These are phyloP conservation scores for Claviceps purpurea DNA, from an alignment of 2,329 filamentous ascomycete genomes.

Conservation along the genomic window DNA sequence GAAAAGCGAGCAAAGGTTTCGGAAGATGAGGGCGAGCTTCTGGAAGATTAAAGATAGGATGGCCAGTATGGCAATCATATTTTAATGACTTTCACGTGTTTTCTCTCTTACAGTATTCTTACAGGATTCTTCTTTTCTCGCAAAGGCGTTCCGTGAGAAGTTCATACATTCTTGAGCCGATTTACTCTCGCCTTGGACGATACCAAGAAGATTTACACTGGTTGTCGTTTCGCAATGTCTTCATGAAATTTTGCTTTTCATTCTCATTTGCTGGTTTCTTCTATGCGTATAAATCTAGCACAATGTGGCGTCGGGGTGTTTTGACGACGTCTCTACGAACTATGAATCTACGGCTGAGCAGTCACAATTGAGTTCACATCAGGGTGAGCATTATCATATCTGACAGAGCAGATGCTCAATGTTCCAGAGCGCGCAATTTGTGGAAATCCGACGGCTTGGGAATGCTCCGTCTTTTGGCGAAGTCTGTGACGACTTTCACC, in stretches of 20 bases:
- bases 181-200: not conserved
- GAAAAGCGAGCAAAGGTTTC: conserved; percentile 32
- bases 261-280: not conserved
- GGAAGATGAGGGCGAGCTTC: conserved; percentile 35
- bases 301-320: conserved; percentile 2
- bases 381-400: no score
- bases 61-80: not conserved
- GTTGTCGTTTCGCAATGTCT: not conserved
- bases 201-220: not conserved
- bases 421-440: no score
- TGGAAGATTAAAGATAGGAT: conserved; percentile 17
- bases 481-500: no score
- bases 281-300: conserved; percentile 1
- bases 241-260: not conserved
- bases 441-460: no score
- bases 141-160: conserved; percentile 1
- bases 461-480: no score
- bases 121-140: not conserved
- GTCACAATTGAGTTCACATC: not conserved
- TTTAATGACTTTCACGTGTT: not conserved
- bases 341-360: not conserved
- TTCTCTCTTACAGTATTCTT: not conserved
- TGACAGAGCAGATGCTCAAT: no score
- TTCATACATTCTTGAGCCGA: not conserved
- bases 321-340: not conserved